These are phyloP conservation scores for Saturnispora gosingensis DNA, from an alignment of 805 yeast genomes.

Conservation along the genomic window DNA sequence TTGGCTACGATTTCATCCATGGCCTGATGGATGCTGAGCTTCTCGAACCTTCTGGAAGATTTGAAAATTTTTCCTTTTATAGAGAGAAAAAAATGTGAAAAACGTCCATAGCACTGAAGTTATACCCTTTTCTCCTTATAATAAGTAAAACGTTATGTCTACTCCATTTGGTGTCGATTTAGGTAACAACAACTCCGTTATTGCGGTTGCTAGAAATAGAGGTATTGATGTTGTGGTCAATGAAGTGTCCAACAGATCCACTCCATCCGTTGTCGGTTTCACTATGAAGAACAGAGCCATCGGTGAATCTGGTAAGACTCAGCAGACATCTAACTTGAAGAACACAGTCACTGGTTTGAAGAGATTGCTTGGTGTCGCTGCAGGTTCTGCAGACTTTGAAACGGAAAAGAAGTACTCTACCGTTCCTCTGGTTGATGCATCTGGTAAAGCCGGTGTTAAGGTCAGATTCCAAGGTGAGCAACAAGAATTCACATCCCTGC, in stretches of 20 bases:
- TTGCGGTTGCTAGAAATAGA: conserved; percentile 96
- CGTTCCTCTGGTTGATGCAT: conserved; percentile 57
- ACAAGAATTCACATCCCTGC: conserved; percentile 75
- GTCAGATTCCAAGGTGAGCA: conserved; percentile 77
- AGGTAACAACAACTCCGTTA: conserved; percentile 88
- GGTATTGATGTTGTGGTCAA: conserved; percentile 97
- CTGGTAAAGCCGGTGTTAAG: conserved; percentile 75
- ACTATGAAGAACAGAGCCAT: conserved; percentile 82
- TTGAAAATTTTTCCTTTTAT: neutral
- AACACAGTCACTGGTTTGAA: conserved; percentile 93
- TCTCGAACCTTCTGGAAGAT: conserved; percentile 4
- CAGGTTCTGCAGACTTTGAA: conserved; percentile 66
- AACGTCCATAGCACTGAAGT: neutral
- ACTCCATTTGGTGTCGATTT: conserved; percentile 96
- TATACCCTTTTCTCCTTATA: neutral
- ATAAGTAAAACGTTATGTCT: conserved; percentile 45
- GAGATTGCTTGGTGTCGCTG: conserved; percentile 78
- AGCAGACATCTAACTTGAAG: conserved; percentile 92
- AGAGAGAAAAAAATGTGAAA: conserved; percentile 1
- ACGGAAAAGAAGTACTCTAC: conserved; percentile 69
- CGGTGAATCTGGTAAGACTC: conserved; percentile 94
- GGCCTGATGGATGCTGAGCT: conserved; percentile 5
- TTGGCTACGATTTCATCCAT: conserved; percentile 40
- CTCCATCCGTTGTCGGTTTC: conserved; percentile 85
- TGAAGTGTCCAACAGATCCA: conserved; percentile 95